These are phyloP conservation scores for Clonostachys sp. DNA, from an alignment of 2,329 filamentous ascomycete genomes.

Conservation along the genomic window DNA sequence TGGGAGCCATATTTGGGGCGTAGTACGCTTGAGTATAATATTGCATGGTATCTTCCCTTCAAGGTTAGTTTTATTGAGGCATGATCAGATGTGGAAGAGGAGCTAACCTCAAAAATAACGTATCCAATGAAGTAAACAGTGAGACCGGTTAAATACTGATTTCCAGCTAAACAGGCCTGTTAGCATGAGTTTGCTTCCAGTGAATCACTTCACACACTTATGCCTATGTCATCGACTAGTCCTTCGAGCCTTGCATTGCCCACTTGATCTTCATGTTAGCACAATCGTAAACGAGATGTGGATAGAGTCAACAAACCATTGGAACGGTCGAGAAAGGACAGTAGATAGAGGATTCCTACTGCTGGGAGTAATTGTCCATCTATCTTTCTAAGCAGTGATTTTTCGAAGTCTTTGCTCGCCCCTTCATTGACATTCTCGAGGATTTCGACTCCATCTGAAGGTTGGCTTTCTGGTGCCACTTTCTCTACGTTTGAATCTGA, in stretches of 20 bases:
- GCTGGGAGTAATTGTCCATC: constrained; percentile 47
- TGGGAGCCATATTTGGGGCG: constrained; percentile 71
- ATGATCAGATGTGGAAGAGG: constrained; percentile 46
- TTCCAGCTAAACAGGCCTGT: constrained; percentile 45
- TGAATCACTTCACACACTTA: constrained; percentile 21
- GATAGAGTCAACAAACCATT: constrained; percentile 46
- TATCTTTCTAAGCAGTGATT: constrained; percentile 51
- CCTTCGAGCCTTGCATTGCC: constrained; percentile 63
- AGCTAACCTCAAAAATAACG: constrained; percentile 63
- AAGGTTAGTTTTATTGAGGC: constrained; percentile 6
- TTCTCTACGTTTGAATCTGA: too few relatives aligned
- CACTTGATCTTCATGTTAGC: constrained; percentile 49
- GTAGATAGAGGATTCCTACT: constrained; percentile 56
- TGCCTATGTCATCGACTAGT: constrained; percentile 38
- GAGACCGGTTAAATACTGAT: constrained; percentile 67
- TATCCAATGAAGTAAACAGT: constrained; percentile 77
- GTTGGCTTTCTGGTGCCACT: too few relatives aligned
- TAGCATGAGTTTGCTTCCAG: constrained; percentile 15
- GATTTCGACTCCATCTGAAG: too few relatives aligned
- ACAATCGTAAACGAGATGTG: constrained; percentile 52
- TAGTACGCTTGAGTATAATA: constrained; percentile 66
- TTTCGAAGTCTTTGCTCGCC: constrained; percentile 41
- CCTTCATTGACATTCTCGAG: not conserved
- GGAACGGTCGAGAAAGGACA: constrained; percentile 64
- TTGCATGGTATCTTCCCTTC: constrained; percentile 38